phyloP scores from a whole-genome alignment of 805 yeast species.

The Yarrowia hollandica region DNA sequence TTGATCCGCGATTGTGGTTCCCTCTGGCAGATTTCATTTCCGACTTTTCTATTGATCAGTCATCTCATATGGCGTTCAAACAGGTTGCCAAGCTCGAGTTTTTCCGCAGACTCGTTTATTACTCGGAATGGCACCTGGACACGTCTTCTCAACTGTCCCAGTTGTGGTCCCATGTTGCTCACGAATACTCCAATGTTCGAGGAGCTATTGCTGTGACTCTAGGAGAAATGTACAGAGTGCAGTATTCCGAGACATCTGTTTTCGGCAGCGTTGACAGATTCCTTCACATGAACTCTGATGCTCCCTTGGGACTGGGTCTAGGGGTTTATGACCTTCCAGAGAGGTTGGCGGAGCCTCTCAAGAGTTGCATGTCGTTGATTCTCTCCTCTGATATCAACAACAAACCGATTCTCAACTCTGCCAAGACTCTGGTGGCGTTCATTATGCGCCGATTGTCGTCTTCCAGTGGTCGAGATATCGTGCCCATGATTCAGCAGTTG shows the following conservation, averaged over 20 bases:
- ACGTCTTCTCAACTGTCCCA: conserved; percentile 30
- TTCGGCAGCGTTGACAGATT: not conserved
- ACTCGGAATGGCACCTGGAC: conserved; percentile 19
- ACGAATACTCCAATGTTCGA: conserved; percentile 73
- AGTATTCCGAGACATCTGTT: conserved; percentile 45
- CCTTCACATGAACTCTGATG: not conserved
- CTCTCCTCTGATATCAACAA: not conserved
- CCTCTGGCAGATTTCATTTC: conserved; percentile 50
- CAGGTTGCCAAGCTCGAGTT: conserved; percentile 63
- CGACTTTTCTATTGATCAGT: conserved; percentile 49
- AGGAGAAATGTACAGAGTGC: conserved; percentile 48
- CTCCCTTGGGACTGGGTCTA: not conserved
- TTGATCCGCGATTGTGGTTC: conserved; percentile 59
- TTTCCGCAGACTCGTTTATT: conserved; percentile 51
- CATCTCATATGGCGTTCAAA: conserved; percentile 60
- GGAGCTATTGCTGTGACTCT: conserved; percentile 64
- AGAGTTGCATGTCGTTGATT: not conserved
- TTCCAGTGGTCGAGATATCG: conserved; percentile 54
- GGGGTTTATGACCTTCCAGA: not conserved
- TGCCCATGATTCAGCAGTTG: conserved; percentile 55
- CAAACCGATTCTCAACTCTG: conserved; percentile 47
- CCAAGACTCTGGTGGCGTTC: conserved; percentile 67
- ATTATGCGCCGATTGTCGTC: conserved; percentile 55
- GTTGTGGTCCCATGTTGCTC: conserved; percentile 52
- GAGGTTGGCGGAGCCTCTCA: not conserved